phyloP scores from a whole-genome alignment of 805 yeast genomes.

The Wickerhamiella galacta region DNA sequence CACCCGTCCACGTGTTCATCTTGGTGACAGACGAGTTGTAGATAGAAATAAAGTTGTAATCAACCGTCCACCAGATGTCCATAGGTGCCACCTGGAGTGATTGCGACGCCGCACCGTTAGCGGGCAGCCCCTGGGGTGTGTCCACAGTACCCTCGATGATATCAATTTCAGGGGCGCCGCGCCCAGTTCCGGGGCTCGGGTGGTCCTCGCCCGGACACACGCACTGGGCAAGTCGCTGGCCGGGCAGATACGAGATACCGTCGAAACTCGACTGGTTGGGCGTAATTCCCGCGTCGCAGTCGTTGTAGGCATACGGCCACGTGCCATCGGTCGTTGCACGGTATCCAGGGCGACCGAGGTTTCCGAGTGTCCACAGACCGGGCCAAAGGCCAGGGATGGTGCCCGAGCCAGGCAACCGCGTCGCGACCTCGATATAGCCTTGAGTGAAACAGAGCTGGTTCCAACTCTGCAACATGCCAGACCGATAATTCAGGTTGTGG shows the following conservation, averaged over 20 bases:
- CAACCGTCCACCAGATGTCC: constrained; percentile 89
- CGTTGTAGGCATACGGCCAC: constrained; percentile 83
- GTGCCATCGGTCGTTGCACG: constrained; percentile 77
- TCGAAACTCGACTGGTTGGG: constrained; percentile 83
- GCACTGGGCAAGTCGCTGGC: constrained; percentile 63
- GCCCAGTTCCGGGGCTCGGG: constrained; percentile 73
- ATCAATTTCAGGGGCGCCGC: constrained; percentile 96
- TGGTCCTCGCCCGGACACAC: constrained; percentile 73
- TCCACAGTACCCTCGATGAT: constrained; percentile 63
- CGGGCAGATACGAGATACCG: constrained; percentile 75
- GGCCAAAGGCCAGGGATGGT: constrained; percentile 83
- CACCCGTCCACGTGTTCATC: constrained; percentile 83
- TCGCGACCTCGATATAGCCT: constrained; percentile 63
- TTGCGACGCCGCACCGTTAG: constrained; percentile 69
- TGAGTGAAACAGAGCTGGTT: constrained; percentile 78
- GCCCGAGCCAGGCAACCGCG: constrained; percentile 65
- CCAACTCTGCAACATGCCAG: constrained; percentile 90
- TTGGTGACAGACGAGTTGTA: constrained; percentile 51
- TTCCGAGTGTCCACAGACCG: constrained; percentile 90
- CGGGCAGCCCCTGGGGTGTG: constrained; percentile 6
- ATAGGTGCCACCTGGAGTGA: constrained; percentile 85
- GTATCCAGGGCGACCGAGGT: constrained; percentile 82
- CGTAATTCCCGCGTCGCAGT: constrained; percentile 89
- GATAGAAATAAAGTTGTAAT: constrained; percentile 62
- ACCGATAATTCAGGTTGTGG: constrained; percentile 66